phyloP scores from a whole-genome alignment of 208 protist genomes.

The Zelonia costaricensis region DNA sequence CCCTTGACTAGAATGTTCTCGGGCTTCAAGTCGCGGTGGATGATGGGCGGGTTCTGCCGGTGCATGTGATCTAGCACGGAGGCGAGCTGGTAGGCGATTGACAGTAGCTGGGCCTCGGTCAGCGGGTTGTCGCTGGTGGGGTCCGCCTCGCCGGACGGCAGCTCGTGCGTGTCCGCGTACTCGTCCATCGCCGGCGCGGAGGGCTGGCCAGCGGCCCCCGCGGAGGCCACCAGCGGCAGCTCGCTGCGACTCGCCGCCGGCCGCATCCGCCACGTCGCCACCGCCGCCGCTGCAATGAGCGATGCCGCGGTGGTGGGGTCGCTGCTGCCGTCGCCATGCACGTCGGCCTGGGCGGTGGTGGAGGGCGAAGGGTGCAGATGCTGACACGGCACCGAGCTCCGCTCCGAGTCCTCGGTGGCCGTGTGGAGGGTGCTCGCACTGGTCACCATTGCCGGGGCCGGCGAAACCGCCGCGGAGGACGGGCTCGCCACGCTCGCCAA shows the following conservation, averaged over 20 bases:
- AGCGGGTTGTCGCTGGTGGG: conserved; percentile 43
- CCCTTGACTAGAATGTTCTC: conserved; percentile 92
- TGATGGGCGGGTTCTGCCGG: conserved; percentile 92
- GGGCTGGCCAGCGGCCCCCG: neutral
- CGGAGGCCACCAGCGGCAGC: neutral
- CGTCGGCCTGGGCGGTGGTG: conserved; percentile 5
- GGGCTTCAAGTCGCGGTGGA: conserved; percentile 98
- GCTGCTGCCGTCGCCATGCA: neutral
- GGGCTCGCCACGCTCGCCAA: neutral
- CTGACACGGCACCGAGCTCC: neutral
- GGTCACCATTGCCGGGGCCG: neutral
- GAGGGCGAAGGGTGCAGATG: neutral
- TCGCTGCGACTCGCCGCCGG: neutral
- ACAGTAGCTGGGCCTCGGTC: conserved; percentile 72
- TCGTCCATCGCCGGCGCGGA: no score
- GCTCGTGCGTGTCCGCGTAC: neutral
- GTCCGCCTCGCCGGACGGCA: neutral
- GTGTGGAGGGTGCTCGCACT: neutral
- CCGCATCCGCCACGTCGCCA: conserved; percentile 17
- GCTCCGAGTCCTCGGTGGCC: no score
- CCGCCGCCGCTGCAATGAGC: conserved; percentile 6
- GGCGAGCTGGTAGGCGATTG: conserved; percentile 79
- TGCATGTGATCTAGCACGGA: conserved; percentile 77
- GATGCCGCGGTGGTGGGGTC: neutral
- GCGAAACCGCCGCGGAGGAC: neutral